These are phyloP conservation scores for Populus pruinosa DNA, from an alignment of 345 rosid species.

Conservation along the genomic window DNA sequence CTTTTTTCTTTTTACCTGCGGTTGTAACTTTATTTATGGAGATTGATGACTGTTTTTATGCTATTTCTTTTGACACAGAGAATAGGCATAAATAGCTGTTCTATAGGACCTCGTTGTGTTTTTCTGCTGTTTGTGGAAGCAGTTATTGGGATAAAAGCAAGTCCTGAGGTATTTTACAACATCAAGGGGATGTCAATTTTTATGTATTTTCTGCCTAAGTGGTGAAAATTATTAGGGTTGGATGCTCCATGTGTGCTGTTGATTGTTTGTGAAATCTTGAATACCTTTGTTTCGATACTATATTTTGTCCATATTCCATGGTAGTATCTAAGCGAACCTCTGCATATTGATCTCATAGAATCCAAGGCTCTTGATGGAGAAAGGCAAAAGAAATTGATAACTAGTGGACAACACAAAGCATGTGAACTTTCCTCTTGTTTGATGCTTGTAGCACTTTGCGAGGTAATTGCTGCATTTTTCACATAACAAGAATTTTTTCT, in stretches of 20 bases:
- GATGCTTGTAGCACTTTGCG: constrained; percentile 83
- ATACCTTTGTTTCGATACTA: neutral
- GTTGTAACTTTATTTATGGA: neutral
- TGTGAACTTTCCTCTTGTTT: constrained; percentile 54
- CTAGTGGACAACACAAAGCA: constrained; percentile 53
- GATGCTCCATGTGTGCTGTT: neutral
- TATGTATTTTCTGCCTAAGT: neutral
- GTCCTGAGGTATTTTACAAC: constrained; percentile 42
- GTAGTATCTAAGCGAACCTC: constrained; percentile 80
- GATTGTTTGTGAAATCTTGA: neutral
- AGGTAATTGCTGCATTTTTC: constrained; percentile 48
- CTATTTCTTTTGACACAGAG: neutral
- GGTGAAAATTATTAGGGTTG: neutral
- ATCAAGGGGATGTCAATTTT: neutral
- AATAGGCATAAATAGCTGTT: neutral
- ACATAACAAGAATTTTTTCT: neutral
- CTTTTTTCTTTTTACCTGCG: neutral
- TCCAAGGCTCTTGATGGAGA: constrained; percentile 81
- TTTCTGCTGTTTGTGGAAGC: constrained; percentile 86
- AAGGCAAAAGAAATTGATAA: constrained; percentile 59
- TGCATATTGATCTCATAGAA: constrained; percentile 55
- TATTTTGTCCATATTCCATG: constrained; percentile 4
- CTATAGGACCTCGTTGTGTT: neutral
- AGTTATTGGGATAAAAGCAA: constrained; percentile 51
- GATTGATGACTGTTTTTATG: neutral